Evolutionary conservation across 352 stramenopile species (phyloP).

Genomic region (Pythium volutum): DNA sequence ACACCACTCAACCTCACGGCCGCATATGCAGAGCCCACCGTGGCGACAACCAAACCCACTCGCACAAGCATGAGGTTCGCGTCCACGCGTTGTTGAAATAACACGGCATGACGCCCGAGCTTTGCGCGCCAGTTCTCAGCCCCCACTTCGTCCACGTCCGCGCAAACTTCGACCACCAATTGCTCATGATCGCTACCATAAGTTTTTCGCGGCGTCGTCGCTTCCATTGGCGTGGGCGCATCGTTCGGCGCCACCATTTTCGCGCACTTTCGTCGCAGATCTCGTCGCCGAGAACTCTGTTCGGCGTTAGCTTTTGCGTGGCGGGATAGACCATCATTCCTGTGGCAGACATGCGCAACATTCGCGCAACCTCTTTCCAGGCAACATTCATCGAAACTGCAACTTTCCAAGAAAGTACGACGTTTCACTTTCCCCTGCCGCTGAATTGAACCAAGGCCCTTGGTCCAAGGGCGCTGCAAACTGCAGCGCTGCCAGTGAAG

Average conservation of each 20-base stretch:
- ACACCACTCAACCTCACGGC: slow-evolving; percentile 55
- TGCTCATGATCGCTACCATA: background rate
- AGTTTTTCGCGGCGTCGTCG: background rate
- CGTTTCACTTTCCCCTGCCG: slow-evolving; percentile 6
- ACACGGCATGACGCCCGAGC: slow-evolving; percentile 11
- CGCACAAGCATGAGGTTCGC: slow-evolving; percentile 68
- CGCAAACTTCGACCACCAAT: background rate
- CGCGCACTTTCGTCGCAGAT: background rate
- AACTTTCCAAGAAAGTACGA: background rate
- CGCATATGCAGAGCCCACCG: slow-evolving; percentile 38
- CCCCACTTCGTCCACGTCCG: slow-evolving; percentile 8
- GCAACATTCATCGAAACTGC: slow-evolving; percentile 21
- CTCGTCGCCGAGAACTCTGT: slow-evolving; percentile 3
- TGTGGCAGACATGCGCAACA: slow-evolving; percentile 4
- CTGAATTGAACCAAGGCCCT: no score
- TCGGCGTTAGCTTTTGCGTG: background rate
- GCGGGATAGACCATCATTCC: slow-evolving; percentile 5
- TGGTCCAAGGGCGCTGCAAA: no score
- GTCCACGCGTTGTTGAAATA: slow-evolving; percentile 48
- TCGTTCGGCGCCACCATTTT: slow-evolving; percentile 20
- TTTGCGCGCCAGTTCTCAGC: slow-evolving; percentile 19
- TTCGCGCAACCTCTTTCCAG: slow-evolving; percentile 23
- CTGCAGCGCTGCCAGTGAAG: background rate
- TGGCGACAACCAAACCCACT: slow-evolving; percentile 42
- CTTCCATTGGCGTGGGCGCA: background rate